Evolutionary conservation across 768 basidiomycete genomes (phyloP).

Genomic region (Candolleomyces eurysporus): DNA sequence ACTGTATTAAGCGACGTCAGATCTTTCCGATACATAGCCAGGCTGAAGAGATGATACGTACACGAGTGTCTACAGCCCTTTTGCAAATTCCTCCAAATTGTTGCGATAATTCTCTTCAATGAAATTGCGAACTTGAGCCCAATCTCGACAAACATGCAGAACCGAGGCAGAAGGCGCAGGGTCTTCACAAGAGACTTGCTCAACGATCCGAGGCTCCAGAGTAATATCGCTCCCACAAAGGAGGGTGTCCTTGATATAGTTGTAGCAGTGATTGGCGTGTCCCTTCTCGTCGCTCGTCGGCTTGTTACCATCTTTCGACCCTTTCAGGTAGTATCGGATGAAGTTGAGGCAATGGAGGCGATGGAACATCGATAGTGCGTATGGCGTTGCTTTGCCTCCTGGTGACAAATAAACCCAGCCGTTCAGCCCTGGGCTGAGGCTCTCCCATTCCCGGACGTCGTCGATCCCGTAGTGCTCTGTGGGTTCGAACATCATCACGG

Average conservation of each 20-base stretch:
- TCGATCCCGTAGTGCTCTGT: conserved; percentile 12
- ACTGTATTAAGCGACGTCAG: too few species aligned
- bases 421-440: conserved; percentile 6
- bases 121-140: conserved; percentile 9
- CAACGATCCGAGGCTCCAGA: conserved; percentile 2
- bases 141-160: conserved; percentile 9
- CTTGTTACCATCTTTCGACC: conserved; percentile 5
- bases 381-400: not conserved
- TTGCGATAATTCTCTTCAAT: conserved; percentile 7
- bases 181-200: not conserved
- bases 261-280: conserved; percentile 12
- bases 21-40: too few species aligned
- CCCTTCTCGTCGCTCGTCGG: not conserved
- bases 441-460: conserved; percentile 14
- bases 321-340: conserved; percentile 14
- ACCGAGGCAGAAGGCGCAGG: not conserved
- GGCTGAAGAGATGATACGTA: too few species aligned
- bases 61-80: too few species aligned
- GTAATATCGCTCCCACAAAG: conserved; percentile 10
- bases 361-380: conserved; percentile 15
- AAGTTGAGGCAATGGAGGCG: conserved; percentile 15
- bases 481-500: conserved; percentile 10
- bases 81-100: not conserved
- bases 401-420: conserved; percentile 12
- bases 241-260: conserved; percentile 10